Evolutionary conservation across 441 rosid genomes (phyloP).

Genomic region (Brassica hybrid): DNA sequence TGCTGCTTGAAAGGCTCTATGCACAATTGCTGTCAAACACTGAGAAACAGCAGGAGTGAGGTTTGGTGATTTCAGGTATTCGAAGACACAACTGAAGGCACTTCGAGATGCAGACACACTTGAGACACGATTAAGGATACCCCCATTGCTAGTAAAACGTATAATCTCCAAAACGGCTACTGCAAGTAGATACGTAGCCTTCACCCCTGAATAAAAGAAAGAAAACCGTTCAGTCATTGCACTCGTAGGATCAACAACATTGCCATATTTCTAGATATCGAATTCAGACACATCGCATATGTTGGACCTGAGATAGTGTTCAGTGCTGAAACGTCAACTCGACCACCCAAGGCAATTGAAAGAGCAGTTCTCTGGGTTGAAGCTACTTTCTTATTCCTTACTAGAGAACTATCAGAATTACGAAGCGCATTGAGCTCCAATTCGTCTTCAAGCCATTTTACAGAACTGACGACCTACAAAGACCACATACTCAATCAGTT

Average conservation of each 20-base stretch:
- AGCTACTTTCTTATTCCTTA: no score
- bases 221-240: background rate
- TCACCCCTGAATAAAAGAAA: slow-evolving; percentile 60
- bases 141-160: slow-evolving; percentile 94
- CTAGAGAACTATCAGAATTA: no score
- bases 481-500: background rate
- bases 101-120: slow-evolving; percentile 70
- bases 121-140: slow-evolving; percentile 76
- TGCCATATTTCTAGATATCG: background rate
- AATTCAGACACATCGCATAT: no score
- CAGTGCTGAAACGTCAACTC: no score
- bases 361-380: no score
- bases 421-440: slow-evolving; percentile 24
- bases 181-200: slow-evolving; percentile 94
- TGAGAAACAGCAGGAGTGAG: slow-evolving; percentile 83
- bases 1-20: slow-evolving; percentile 86
- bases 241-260: slow-evolving; percentile 5
- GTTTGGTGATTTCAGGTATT: slow-evolving; percentile 84
- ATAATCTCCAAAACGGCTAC: slow-evolving; percentile 85
- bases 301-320: no score
- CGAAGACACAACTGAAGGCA: slow-evolving; percentile 91
- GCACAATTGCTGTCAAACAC: slow-evolving; percentile 86
- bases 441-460: slow-evolving; percentile 99
- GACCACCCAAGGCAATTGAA: no score
- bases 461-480: slow-evolving; percentile 92